phyloP scores from a whole-genome alignment of 2,329 filamentous ascomycete species.

The Cladosporium austrohemisphaericum region DNA sequence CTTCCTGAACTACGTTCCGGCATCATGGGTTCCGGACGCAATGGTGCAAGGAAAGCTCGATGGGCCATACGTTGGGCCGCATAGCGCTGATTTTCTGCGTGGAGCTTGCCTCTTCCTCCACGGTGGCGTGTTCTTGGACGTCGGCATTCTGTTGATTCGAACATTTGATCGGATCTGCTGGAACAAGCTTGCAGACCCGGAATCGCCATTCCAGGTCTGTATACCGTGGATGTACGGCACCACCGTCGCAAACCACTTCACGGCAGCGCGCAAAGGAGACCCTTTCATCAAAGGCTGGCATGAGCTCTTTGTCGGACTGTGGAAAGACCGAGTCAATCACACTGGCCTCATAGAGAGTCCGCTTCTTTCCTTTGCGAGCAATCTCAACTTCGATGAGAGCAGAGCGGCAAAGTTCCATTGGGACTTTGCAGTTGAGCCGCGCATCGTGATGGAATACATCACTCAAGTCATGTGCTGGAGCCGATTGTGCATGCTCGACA shows the following conservation, averaged over 20 bases:
- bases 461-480: slow-evolving; percentile 19
- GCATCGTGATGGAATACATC: slow-evolving; percentile 19
- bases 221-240: slow-evolving; percentile 28
- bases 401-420: slow-evolving; percentile 19
- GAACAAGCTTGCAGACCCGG: slow-evolving; percentile 38
- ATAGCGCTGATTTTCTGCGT: slow-evolving; percentile 48
- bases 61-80: slow-evolving; percentile 42
- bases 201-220: slow-evolving; percentile 33
- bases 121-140: slow-evolving; percentile 43
- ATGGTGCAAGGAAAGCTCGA: slow-evolving; percentile 45
- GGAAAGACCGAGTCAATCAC: slow-evolving; percentile 16
- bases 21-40: slow-evolving; percentile 34
- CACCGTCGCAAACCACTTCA: slow-evolving; percentile 41
- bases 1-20: slow-evolving; percentile 36
- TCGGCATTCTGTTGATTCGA: slow-evolving; percentile 39
- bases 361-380: slow-evolving; percentile 15
- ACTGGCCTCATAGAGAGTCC: slow-evolving; percentile 18
- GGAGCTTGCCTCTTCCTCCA: slow-evolving; percentile 39
- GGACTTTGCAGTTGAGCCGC: slow-evolving; percentile 18
- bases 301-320: slow-evolving; percentile 20
- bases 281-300: slow-evolving; percentile 28
- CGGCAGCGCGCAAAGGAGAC: slow-evolving; percentile 42
- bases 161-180: slow-evolving; percentile 40
- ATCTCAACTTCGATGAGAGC: slow-evolving; percentile 14
- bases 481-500: slow-evolving; percentile 18